phyloP scores from a whole-genome alignment of 1,139 yeast species.

The Magnusiomyces magnusii region DNA sequence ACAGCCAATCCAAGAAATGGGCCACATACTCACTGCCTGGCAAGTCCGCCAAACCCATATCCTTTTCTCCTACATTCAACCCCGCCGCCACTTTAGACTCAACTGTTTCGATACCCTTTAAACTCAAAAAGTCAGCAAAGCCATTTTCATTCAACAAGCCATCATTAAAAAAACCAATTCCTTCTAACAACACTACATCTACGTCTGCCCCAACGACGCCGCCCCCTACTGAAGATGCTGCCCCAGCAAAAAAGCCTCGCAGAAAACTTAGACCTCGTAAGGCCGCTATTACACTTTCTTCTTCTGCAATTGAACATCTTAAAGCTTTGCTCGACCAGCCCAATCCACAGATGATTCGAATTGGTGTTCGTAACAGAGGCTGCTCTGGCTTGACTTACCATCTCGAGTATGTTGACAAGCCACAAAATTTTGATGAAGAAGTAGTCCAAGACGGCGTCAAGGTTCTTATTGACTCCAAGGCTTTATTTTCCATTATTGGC shows the following conservation, averaged over 20 bases:
- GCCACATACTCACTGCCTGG: constrained; percentile 14
- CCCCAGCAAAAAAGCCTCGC: constrained; percentile 31
- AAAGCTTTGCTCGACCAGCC: constrained; percentile 65
- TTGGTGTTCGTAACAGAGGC: constrained; percentile 94
- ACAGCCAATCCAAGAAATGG: constrained; percentile 9
- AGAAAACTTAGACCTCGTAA: constrained; percentile 76
- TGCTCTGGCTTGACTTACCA: constrained; percentile 93
- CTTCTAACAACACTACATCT: constrained; percentile 14
- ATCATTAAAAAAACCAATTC: neutral
- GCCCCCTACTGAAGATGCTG: constrained; percentile 25
- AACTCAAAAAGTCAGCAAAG: neutral
- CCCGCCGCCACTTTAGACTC: neutral
- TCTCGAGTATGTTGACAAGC: constrained; percentile 77
- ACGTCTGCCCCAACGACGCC: constrained; percentile 32
- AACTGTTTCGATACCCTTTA: neutral
- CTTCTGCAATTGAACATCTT: constrained; percentile 67
- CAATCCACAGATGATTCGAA: constrained; percentile 77
- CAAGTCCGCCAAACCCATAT: constrained; percentile 3
- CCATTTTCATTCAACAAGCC: neutral
- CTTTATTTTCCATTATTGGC: constrained; percentile 90
- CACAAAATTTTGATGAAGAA: constrained; percentile 90
- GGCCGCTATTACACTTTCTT: constrained; percentile 75
- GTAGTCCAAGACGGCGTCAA: constrained; percentile 85
- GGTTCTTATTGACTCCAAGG: constrained; percentile 91
- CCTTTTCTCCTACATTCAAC: constrained; percentile 5